These are phyloP conservation scores for Solanum piurae DNA, from an alignment of 257 asterid species.

Conservation along the genomic window DNA sequence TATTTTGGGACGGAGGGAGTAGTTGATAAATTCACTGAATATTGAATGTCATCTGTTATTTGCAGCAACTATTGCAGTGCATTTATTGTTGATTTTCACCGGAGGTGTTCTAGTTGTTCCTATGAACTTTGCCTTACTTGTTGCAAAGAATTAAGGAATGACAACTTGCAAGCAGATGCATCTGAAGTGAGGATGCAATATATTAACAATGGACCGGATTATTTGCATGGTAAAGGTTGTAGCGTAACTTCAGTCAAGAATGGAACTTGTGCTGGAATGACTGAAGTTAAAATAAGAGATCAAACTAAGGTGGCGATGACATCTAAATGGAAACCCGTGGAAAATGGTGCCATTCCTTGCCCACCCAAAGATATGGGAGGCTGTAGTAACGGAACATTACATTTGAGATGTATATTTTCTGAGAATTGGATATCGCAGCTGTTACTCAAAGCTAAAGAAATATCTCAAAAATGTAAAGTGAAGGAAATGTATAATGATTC, in stretches of 20 bases:
- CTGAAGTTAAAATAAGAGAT: neutral
- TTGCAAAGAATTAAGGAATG: conserved; percentile 66
- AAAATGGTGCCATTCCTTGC: conserved; percentile 49
- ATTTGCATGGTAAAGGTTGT: conserved; percentile 38
- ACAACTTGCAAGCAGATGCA: conserved; percentile 35
- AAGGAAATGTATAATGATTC: conserved; percentile 3
- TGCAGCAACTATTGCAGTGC: conserved; percentile 78
- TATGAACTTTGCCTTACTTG: conserved; percentile 78
- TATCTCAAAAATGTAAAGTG: conserved; percentile 3
- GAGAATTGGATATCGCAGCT: conserved; percentile 30
- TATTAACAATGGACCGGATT: conserved; percentile 13
- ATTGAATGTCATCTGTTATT: conserved; percentile 1
- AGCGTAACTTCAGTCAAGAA: neutral
- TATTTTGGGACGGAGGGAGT: neutral
- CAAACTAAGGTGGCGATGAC: neutral
- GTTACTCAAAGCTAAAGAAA: conserved; percentile 35
- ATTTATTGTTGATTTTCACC: conserved; percentile 55
- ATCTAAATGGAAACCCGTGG: conserved; percentile 35
- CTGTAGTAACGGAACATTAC: conserved; percentile 49
- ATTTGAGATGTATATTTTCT: conserved; percentile 28
- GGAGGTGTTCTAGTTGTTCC: conserved; percentile 63
- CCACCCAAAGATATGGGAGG: conserved; percentile 40
- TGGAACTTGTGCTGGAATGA: neutral
- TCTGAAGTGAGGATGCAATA: conserved; percentile 6
- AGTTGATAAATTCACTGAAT: neutral